Base-by-base conservation (phyloP, 768 basidiomycete species). In the Xerocomus potaroensis region DNA sequence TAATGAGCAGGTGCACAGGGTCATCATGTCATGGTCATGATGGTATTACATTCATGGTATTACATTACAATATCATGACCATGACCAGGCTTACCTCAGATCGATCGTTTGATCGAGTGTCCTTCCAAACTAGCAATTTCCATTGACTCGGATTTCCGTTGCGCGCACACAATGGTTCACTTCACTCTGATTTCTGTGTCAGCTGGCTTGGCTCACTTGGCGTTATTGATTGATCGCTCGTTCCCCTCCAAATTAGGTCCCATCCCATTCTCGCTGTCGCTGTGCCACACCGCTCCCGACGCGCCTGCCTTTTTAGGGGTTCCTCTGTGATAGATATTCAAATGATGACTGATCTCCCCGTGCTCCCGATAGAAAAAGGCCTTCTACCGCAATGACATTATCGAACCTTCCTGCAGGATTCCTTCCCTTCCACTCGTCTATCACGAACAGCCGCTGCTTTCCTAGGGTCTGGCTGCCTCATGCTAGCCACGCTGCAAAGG, bases 401-500 rank as follows among this genome's bases (percentile, higher is more conserved):
- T 64, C 63, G 57, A 51, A 53, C 46, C 53, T 54, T 60, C 58
- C 58, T 55, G 56, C 40, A 56, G 46, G 49, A 50, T 53, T 53
- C 58, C 52, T 67, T 64, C 36, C 59, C 48, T 52, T 51, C 54
- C 61, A 15, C 47, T 56, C 55, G 60, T 66, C 64, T 55, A 64
- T 68, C 64, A 66, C 63, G 40, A 53, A 58, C 59, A 59, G 50
- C 59, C 54, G 66, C 57, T 58, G 49, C 53, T 39, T 49, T 35
- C 58, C 61, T 43, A 53, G 50, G 65, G 59, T 57, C 62, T 47
- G 59, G 53, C 55, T 56, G 64, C 64, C 64, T 66, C 64, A 68
- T 66, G 64, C 64, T 47, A 27, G 53, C 67, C 64, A 66, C 64
- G 64, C 64, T 53, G 53, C 64, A 66, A 62, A 57, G 45, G 60